phyloP scores from a whole-genome alignment of 2,329 filamentous ascomycete genomes.

The Fusarium hainanense region DNA sequence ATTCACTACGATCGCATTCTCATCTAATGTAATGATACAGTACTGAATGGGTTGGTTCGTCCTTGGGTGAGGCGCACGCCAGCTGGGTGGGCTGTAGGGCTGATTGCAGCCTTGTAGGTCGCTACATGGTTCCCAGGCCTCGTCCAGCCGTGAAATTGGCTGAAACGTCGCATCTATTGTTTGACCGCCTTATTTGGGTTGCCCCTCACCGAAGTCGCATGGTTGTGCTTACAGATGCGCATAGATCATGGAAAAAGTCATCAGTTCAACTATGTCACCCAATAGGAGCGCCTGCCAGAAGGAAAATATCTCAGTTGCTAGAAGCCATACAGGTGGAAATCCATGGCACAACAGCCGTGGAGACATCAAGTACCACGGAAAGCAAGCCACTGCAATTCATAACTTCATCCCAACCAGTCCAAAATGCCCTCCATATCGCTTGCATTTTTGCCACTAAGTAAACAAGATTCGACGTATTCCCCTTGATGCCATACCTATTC shows the following conservation, averaged over 20 bases:
- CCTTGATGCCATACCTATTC: constrained; percentile 31
- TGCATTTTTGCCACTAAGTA: constrained; percentile 48
- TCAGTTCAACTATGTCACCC: constrained; percentile 8
- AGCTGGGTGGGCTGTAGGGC: constrained; percentile 38
- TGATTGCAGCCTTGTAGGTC: constrained; percentile 23
- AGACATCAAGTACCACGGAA: constrained; percentile 44
- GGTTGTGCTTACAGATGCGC: constrained; percentile 3
- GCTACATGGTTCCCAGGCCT: background rate
- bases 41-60: background rate
- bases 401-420: constrained; percentile 44
- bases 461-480: constrained; percentile 42
- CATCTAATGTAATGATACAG: background rate
- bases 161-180: constrained; percentile 13
- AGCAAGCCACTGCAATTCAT: constrained; percentile 42
- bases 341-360: constrained; percentile 36
- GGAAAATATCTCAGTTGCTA: constrained; percentile 42
- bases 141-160: constrained; percentile 6
- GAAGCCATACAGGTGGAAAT: constrained; percentile 32
- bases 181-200: constrained; percentile 31
- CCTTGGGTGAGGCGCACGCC: background rate
- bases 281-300: constrained; percentile 16
- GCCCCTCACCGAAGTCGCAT: constrained; percentile 26
- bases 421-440: constrained; percentile 47
- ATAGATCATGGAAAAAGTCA: constrained; percentile 4
- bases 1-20: background rate